Percentiles rank a stretch among this genome's conserved stretches.
phyloP scores from a whole-genome alignment of 1,284 basidiomycete species.

The Tausonia pullulans region DNA sequence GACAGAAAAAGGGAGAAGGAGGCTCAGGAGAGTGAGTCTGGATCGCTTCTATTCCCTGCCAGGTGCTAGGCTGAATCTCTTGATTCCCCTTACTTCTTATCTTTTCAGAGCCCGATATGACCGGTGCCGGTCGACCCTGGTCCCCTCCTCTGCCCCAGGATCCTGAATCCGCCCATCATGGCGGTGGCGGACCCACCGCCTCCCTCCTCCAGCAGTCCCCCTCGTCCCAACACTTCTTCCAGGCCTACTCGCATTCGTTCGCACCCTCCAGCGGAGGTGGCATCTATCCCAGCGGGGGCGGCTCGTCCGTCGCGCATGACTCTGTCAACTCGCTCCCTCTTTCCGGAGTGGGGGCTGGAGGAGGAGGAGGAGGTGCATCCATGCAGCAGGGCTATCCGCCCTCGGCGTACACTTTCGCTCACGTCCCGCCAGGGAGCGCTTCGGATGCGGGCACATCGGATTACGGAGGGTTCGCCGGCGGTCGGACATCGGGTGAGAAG shows the following conservation, averaged over 20 bases:
- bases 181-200: not conserved
- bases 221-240: not conserved
- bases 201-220: not conserved
- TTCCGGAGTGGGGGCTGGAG: too few relatives aligned
- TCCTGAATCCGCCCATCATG: slow-evolving; percentile 3
- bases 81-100: not conserved
- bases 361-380: too few relatives aligned
- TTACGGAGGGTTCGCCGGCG: too few relatives aligned
- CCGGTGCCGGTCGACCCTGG: slow-evolving; percentile 12
- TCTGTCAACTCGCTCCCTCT: too few relatives aligned
- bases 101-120: slow-evolving; percentile 5
- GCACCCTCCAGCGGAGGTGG: not conserved
- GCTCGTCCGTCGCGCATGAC: not conserved
- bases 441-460: too few relatives aligned
- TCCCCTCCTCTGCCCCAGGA: slow-evolving; percentile 12
- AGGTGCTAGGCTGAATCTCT: not conserved
- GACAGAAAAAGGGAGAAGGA: not conserved
- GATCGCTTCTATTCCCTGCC: not conserved
- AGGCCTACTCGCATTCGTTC: not conserved
- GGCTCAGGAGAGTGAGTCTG: not conserved
- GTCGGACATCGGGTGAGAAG: too few relatives aligned
- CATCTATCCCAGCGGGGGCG: not conserved
- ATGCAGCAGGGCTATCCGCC: too few relatives aligned
- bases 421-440: too few relatives aligned
- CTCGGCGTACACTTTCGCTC: too few relatives aligned